Percentiles rank a stretch among this genome's conserved stretches.
Evolutionary conservation across 257 asterid genomes (phyloP).

Genomic region (Coffea canephora): DNA sequence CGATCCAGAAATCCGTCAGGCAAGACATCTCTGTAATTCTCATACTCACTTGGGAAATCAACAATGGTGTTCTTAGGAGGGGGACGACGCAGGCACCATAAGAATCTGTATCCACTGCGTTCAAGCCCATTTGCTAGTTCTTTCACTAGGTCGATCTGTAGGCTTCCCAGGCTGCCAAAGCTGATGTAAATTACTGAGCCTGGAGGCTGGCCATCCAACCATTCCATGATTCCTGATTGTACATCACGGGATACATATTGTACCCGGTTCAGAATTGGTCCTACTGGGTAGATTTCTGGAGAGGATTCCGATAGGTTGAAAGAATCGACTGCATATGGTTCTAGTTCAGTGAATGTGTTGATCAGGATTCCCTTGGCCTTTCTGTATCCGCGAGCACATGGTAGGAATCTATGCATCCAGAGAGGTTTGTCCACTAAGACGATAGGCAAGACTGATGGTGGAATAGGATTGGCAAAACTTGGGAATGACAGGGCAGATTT

Average conservation of each 20-base stretch:
- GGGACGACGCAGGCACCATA: slow-evolving; percentile 44
- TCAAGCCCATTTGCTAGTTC: slow-evolving; percentile 51
- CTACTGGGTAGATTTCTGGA: slow-evolving; percentile 51
- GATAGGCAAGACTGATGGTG: slow-evolving; percentile 29
- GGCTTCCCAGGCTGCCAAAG: slow-evolving; percentile 60
- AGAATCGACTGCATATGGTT: slow-evolving; percentile 40
- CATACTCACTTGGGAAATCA: slow-evolving; percentile 45
- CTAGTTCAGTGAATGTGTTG: slow-evolving; percentile 26
- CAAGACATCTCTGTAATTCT: slow-evolving; percentile 11
- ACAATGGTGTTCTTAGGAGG: background rate
- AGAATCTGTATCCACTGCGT: slow-evolving; percentile 39
- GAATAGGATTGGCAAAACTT: slow-evolving; percentile 21
- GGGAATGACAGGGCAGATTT: slow-evolving; percentile 13
- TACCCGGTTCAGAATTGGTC: slow-evolving; percentile 49
- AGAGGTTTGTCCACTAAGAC: background rate
- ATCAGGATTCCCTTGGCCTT: slow-evolving; percentile 21
- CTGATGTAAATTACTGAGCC: slow-evolving; percentile 47
- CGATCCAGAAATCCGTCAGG: slow-evolving; percentile 22
- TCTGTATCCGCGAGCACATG: background rate
- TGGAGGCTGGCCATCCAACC: slow-evolving; percentile 45
- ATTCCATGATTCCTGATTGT: slow-evolving; percentile 19
- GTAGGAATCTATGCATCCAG: slow-evolving; percentile 2
- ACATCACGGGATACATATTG: background rate
- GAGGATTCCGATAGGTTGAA: slow-evolving; percentile 12
- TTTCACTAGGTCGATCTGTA: slow-evolving; percentile 28